These are phyloP conservation scores for Trichoderma citrinoviride DNA, from an alignment of 2,329 filamentous ascomycete species.

Conservation along the genomic window DNA sequence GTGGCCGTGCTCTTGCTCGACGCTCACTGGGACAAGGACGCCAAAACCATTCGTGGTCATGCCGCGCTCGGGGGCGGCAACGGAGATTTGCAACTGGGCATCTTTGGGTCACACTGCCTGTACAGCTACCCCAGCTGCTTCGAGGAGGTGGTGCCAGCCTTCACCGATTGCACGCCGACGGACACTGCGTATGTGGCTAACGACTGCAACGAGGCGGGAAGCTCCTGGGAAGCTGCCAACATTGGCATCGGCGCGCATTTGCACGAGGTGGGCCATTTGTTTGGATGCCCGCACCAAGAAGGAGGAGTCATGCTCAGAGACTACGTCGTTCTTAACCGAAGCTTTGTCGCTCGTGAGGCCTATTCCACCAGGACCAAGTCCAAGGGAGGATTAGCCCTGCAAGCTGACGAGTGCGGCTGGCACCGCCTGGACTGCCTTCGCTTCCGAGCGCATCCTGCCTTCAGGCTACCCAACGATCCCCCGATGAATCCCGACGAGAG, in stretches of 20 bases:
- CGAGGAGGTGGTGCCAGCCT: conserved; percentile 85
- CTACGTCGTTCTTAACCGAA: conserved; percentile 79
- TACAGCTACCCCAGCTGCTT: conserved; percentile 87
- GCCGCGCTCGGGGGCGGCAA: conserved; percentile 75
- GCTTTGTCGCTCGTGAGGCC: conserved; percentile 76
- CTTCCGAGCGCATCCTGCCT: conserved; percentile 87
- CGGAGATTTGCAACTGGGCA: conserved; percentile 74
- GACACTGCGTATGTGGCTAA: conserved; percentile 79
- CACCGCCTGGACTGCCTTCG: conserved; percentile 85
- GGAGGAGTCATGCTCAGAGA: conserved; percentile 90
- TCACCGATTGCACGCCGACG: conserved; percentile 86
- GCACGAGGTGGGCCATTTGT: conserved; percentile 85
- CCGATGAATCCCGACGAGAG: conserved; percentile 65
- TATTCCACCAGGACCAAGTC: conserved; percentile 85
- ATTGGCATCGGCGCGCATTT: conserved; percentile 91
- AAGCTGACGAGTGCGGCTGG: conserved; percentile 85
- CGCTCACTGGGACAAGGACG: conserved; percentile 75
- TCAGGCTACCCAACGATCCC: conserved; percentile 75
- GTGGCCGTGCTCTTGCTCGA: conserved; percentile 86
- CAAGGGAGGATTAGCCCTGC: conserved; percentile 71
- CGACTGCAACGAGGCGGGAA: conserved; percentile 81
- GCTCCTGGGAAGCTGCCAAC: conserved; percentile 93
- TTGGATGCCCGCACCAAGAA: conserved; percentile 87
- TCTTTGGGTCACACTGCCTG: conserved; percentile 89
- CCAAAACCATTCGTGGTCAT: conserved; percentile 72